These are phyloP conservation scores for Ogataea allantospora DNA, from an alignment of 805 yeast genomes.

Conservation along the genomic window DNA sequence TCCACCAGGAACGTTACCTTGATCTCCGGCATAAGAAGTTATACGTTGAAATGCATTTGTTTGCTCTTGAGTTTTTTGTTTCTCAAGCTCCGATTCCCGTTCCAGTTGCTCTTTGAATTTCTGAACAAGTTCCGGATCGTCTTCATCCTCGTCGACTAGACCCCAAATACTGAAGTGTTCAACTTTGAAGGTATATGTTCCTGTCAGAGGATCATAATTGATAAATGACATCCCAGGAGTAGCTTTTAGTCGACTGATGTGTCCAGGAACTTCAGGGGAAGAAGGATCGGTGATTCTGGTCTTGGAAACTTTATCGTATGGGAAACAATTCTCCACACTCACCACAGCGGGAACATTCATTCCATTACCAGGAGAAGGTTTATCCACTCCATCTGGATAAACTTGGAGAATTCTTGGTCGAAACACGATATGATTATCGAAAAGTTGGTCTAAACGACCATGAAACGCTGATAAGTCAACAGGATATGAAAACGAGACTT, in stretches of 20 bases:
- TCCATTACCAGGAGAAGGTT: conserved; percentile 67
- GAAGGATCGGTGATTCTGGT: conserved; percentile 30
- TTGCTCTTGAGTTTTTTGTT: conserved; percentile 20
- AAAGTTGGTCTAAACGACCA: conserved; percentile 36
- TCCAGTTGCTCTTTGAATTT: conserved; percentile 31
- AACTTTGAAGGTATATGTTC: conserved; percentile 77
- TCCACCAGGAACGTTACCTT: conserved; percentile 32
- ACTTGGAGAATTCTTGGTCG: conserved; percentile 55
- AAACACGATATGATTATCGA: conserved; percentile 47
- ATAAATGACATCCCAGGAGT: conserved; percentile 74
- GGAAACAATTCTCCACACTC: conserved; percentile 60
- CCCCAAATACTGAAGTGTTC: conserved; percentile 97
- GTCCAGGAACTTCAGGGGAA: conserved; percentile 43
- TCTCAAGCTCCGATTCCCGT: conserved; percentile 16
- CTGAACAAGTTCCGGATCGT: conserved; percentile 46
- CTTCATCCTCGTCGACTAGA: conserved; percentile 61
- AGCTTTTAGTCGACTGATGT: conserved; percentile 50
- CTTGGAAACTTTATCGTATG: conserved; percentile 35
- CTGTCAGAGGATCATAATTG: conserved; percentile 72
- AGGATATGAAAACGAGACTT: conserved; percentile 60
- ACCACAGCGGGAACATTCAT: conserved; percentile 76
- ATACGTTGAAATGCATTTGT: conserved; percentile 23
- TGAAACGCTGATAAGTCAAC: conserved; percentile 64
- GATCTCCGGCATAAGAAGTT: conserved; percentile 25
- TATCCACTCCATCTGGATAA: conserved; percentile 50